These are phyloP conservation scores for Lasiodiplodia theobromae DNA, from an alignment of 2,329 filamentous ascomycete genomes.

Conservation along the genomic window DNA sequence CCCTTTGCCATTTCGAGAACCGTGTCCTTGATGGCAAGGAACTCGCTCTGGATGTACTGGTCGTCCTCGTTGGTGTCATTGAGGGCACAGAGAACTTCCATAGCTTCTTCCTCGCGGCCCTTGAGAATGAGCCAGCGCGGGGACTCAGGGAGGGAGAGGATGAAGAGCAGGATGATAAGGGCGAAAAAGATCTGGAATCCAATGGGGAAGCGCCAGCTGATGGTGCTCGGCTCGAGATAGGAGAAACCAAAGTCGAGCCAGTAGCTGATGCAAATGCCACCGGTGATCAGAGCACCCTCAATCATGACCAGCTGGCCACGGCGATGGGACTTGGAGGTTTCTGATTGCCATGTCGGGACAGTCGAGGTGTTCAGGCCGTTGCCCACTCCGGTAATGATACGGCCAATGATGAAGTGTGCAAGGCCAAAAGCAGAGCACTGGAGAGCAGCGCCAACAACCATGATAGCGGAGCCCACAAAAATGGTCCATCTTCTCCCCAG, in stretches of 20 bases:
- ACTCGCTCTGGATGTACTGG: constrained; percentile 46
- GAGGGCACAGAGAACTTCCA: constrained; percentile 44
- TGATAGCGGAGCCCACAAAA: constrained; percentile 65
- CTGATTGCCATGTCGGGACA: constrained; percentile 56
- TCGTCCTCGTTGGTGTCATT: constrained; percentile 42
- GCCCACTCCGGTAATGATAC: constrained; percentile 59
- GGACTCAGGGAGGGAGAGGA: constrained; percentile 62
- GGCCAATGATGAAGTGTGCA: constrained; percentile 54
- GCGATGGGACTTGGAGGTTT: constrained; percentile 55
- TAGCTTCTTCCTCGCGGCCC: constrained; percentile 57
- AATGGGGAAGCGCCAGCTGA: constrained; percentile 62
- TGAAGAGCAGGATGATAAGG: constrained; percentile 56
- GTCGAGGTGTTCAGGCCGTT: constrained; percentile 53
- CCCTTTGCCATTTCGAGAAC: constrained; percentile 52
- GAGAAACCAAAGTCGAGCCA: constrained; percentile 54
- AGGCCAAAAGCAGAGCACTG: constrained; percentile 61
- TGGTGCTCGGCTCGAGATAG: constrained; percentile 54
- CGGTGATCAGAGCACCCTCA: constrained; percentile 54
- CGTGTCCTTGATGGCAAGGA: constrained; percentile 47
- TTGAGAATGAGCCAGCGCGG: constrained; percentile 66
- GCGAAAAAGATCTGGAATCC: constrained; percentile 66
- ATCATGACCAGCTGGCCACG: constrained; percentile 58
- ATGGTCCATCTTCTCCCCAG: constrained; percentile 65
- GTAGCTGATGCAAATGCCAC: constrained; percentile 53
- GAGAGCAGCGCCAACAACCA: constrained; percentile 66